Evolutionary conservation across 768 basidiomycete genomes (phyloP), one percentile per base, ranked within the genome.

Genomic region (Tricholoma saponaceum): DNA sequence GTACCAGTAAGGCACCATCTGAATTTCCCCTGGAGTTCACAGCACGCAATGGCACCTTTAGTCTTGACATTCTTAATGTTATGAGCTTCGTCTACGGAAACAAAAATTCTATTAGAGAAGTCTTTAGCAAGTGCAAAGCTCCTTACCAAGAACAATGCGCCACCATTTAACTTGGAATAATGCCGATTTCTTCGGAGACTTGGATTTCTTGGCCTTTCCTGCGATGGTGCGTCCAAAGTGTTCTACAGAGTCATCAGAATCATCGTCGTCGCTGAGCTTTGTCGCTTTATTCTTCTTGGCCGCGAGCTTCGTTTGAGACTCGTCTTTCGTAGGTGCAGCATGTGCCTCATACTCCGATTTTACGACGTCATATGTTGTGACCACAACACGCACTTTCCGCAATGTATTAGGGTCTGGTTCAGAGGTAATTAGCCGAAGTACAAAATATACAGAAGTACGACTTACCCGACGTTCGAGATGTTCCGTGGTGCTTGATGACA

Each of bases 1-100:
- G 90, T 91, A 26, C 89, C 94, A 5, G 92, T 95, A 56, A 95
- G 72, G 69, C 88, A 91, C 95, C 95, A 97, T 54, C 90, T 79
- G 70, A 81, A 94, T 65, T 89, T 91, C 13, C 82, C 81, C 49
- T 86, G 70, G n/a, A 96, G 76, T 5, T 78, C 88, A 58, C 84
- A 90, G 58, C 92, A 92, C 0, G 91, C 93, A 35, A 86, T 76
- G 2, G 92, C 85, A 28, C 82, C 83, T 66, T 92, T 90, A 0
- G 88, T 90, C 33, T 79, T 86, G 51, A 83, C 78, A 65, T 95
- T 93, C 78, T 95, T 96, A 76, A 97, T 96, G 64, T 89, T 91
- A 68, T 97, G 95, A 0, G 95, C 95, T 66, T 97, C 94, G 66
- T 97, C 95, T 91, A 52, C n/a, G 16, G 5, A 53, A 25, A 4